Base-by-base conservation (phyloP, 1,139 yeast genomes). In the Citeromyces siamensis region DNA sequence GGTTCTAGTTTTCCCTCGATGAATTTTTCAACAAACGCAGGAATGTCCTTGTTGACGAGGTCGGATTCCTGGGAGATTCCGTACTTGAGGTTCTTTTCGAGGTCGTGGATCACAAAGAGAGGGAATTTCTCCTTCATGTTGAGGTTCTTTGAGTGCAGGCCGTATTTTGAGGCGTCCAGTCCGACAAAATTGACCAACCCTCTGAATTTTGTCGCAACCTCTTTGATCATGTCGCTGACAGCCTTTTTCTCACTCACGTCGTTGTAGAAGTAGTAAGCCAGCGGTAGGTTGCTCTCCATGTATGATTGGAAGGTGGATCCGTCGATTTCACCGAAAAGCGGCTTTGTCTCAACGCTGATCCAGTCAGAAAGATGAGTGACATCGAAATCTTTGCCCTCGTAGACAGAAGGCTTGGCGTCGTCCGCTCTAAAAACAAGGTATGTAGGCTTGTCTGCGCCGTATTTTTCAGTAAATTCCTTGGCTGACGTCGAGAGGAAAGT, bases 111-210 rank as follows among this genome's bases (percentile, higher is more conserved):
- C 37, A 79, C 95, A 55, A 93, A 80, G 41, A 93, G 75, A 53
- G 98, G 98, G 72, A 84, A 80, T 50, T 78, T 68, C 57, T 81
- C 81, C 60, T 80, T 69, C 75, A 90, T 75, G 68, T 82, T 86
- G 58, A 90, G 71, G 58, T 79, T 75, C 52, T 73, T 82, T 42
- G 97, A 96, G 55, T 90, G 97, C 62, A 74, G 75, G 47, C 96
- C 97, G 55, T 64, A 93, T 53, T 66, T 65, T 41, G 65, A 55
- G 41, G 95, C 94, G 54, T 90, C 93, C 52, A 90, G 69, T 56
- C 86, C 88, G 47, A 83, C 97, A 58, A 93, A 78, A 66, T 82
- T 83, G 48, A 88, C 59, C 56, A 73, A 69, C 48, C 95, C 95
- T 67, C 88, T 75, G 64, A 70, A 65, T 55, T 72, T 63, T 61